phyloP scores from a whole-genome alignment of 495 filamentous ascomycete species.

The Pseudoneurospora amorphoporcata region DNA sequence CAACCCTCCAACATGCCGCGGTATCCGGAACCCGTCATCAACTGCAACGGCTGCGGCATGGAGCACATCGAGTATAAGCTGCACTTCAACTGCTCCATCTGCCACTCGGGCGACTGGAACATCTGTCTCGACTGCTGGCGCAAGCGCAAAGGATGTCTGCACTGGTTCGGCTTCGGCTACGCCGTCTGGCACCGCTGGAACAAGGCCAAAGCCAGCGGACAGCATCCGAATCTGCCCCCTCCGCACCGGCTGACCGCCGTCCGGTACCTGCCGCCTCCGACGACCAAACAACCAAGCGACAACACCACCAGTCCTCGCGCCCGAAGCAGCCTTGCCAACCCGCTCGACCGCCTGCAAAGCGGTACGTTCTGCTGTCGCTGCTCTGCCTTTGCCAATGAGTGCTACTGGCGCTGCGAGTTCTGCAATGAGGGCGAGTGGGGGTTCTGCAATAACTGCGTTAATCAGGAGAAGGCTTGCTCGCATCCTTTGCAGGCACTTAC shows the following conservation, averaged over 20 bases:
- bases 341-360: constrained; percentile 53
- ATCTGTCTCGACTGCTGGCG: constrained; percentile 74
- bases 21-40: constrained; percentile 60
- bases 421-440: constrained; percentile 93
- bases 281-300: not conserved
- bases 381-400: constrained; percentile 57
- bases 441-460: constrained; percentile 75
- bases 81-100: constrained; percentile 65
- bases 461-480: constrained; percentile 62
- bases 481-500: constrained; percentile 63
- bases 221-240: constrained; percentile 24
- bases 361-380: constrained; percentile 80
- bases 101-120: constrained; percentile 59
- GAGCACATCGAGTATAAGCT: constrained; percentile 66
- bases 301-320: constrained; percentile 7
- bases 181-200: constrained; percentile 52
- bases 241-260: constrained; percentile 60
- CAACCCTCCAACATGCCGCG: constrained; percentile 26
- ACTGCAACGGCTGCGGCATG: constrained; percentile 57
- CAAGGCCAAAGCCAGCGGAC: constrained; percentile 11
- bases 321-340: constrained; percentile 52
- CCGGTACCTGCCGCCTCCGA: constrained; percentile 49
- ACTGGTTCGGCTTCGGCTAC: constrained; percentile 69
- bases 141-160: constrained; percentile 56
- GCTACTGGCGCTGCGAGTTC: constrained; percentile 71